Conservation (phyloP, 2,329 filamentous ascomycete genomes). For the Sarocladium kiliense region DNA sequence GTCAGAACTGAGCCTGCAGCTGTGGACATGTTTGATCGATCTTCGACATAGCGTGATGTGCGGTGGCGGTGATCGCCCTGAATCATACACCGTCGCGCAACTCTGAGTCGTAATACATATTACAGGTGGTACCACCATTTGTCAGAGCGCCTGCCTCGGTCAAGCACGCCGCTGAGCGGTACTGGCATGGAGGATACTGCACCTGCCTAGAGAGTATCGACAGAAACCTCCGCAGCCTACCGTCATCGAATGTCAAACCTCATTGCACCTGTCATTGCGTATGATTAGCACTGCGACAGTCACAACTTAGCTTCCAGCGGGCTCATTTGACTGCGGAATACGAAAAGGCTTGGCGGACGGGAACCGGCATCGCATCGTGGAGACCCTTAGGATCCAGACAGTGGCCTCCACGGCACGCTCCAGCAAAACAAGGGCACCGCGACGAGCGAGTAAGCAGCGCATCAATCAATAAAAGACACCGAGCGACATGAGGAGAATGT, state of each 20-base stretch:
- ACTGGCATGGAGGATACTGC: too few species aligned
- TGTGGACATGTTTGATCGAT: too few species aligned
- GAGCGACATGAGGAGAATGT: too few species aligned
- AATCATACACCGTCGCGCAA: not conserved
- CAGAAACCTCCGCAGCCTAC: not conserved
- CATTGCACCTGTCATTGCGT: not conserved
- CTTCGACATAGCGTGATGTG: too few species aligned
- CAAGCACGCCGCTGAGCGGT: too few species aligned
- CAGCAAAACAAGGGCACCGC: not conserved
- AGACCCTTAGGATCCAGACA: not conserved
- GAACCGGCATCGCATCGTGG: slow-evolving; percentile 9
- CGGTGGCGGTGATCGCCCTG: too few species aligned
- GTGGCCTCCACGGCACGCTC: not conserved
- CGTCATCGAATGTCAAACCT: not conserved
- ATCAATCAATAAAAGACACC: not conserved
- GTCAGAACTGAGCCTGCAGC: too few species aligned
- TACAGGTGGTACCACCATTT: too few species aligned
- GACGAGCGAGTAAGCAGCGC: not conserved
- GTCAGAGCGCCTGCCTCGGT: too few species aligned
- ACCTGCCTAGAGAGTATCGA: not conserved
- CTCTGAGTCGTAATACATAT: not conserved
- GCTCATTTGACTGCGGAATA: not conserved
- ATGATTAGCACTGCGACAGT: not conserved
- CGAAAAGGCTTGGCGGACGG: slow-evolving; percentile 8
- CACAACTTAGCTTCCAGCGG: not conserved